A percentile compares a stretch with the other conserved stretches of the same genome.
phyloP scores from a whole-genome alignment of 768 basidiomycete genomes.

The Mycena metata region DNA sequence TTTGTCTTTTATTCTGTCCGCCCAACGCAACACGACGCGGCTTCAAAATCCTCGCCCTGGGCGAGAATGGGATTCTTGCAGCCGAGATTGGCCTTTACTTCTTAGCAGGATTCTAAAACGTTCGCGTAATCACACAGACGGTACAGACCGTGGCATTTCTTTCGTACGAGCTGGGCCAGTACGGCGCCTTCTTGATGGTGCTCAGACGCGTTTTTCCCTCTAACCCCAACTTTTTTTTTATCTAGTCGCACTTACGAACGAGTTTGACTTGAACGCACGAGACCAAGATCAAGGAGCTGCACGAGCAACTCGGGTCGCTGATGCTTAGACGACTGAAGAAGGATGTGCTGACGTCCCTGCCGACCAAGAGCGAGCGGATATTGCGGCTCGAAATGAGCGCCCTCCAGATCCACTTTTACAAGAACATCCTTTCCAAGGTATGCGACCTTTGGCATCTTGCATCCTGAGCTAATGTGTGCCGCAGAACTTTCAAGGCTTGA shows the following conservation, averaged over 20 bases:
- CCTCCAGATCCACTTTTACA: constrained; percentile 98
- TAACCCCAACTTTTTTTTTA: constrained; percentile 1
- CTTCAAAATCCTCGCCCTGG: too few relatives aligned
- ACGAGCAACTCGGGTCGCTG: constrained; percentile 90
- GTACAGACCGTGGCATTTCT: constrained; percentile 97
- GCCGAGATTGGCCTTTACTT: too few relatives aligned
- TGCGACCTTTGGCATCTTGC: background rate
- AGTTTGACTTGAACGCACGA: constrained; percentile 97
- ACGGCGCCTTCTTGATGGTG: constrained; percentile 94
- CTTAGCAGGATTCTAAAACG: too few relatives aligned
- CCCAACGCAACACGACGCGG: too few relatives aligned
- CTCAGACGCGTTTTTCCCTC: background rate
- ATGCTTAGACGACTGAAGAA: constrained; percentile 97
- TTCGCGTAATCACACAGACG: constrained; percentile 60
- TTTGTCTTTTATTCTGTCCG: too few relatives aligned
- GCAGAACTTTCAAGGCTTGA: constrained; percentile 93
- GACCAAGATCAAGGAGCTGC: constrained; percentile 94
- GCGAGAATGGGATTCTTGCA: too few relatives aligned
- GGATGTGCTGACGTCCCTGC: constrained; percentile 95
- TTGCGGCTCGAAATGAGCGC: constrained; percentile 97
- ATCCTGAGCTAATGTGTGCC: constrained; percentile 17
- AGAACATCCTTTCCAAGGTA: constrained; percentile 95
- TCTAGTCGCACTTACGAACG: constrained; percentile 90
- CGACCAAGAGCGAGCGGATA: constrained; percentile 98
- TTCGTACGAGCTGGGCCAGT: constrained; percentile 91